Conservation (phyloP, 169 alveolate species). For the Neospora caninum region DNA sequence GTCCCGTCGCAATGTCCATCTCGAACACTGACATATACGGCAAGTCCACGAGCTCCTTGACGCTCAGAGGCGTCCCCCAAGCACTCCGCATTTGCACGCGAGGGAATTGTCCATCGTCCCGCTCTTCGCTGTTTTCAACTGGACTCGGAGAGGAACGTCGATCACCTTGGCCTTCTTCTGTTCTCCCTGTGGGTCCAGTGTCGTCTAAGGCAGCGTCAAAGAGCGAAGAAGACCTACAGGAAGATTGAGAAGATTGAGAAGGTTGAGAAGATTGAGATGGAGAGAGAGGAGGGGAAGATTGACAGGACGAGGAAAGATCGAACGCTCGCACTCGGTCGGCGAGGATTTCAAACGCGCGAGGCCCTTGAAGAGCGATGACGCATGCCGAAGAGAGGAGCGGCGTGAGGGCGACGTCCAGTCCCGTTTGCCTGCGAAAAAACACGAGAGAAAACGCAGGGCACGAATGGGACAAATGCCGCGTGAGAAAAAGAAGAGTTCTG, state of each 20-base stretch:
- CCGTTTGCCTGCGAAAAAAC: neutral
- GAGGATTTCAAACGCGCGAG: neutral
- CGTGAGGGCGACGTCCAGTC: slow-evolving; percentile 9
- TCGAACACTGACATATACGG: slow-evolving; percentile 9
- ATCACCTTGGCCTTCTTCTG: neutral
- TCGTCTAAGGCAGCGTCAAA: neutral
- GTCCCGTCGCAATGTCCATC: neutral
- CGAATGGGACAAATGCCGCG: neutral
- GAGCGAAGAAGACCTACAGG: neutral
- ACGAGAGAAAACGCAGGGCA: neutral
- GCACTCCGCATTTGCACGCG: neutral
- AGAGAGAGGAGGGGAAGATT: neutral
- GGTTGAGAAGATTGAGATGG: neutral
- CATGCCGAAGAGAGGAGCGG: neutral
- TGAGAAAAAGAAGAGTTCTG: no score
- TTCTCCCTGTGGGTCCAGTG: neutral
- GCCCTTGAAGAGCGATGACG: slow-evolving; percentile 1
- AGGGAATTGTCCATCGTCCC: no score
- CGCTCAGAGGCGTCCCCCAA: neutral
- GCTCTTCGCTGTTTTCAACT: no score
- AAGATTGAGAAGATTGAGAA: no score
- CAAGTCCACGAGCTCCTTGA: neutral
- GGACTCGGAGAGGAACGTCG: no score
- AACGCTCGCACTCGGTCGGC: neutral
- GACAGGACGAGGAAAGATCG: neutral